These are phyloP conservation scores for Pholiota microspora DNA, from an alignment of 768 basidiomycete genomes.

Conservation along the genomic window DNA sequence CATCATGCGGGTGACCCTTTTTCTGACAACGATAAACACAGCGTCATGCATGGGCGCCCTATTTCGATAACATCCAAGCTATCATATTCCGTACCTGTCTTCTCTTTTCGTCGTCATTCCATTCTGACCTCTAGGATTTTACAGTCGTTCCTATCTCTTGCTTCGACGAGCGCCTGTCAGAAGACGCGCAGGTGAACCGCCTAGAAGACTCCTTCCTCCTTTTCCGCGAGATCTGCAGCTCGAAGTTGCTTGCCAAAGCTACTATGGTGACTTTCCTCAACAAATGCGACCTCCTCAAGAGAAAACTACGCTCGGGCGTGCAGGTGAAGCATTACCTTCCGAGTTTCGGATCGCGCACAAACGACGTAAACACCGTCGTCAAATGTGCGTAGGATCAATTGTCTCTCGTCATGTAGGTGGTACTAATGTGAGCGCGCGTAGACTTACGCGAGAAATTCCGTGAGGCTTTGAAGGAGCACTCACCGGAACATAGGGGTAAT, in stretches of 20 bases:
- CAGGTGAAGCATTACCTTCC: slow-evolving; percentile 53
- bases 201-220: slow-evolving; percentile 72
- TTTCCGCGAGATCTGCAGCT: slow-evolving; percentile 63
- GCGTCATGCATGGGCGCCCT: slow-evolving; percentile 73
- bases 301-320: slow-evolving; percentile 45
- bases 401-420: too few relatives aligned
- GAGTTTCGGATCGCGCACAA: slow-evolving; percentile 60
- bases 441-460: slow-evolving; percentile 44
- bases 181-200: slow-evolving; percentile 63
- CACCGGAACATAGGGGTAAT: slow-evolving; percentile 46
- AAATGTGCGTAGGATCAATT: slow-evolving; percentile 67
- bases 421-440: slow-evolving; percentile 24
- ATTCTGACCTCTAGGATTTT: too few relatives aligned
- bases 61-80: slow-evolving; percentile 70
- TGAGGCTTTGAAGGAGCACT: slow-evolving; percentile 49
- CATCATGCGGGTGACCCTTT: background rate
- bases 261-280: slow-evolving; percentile 75
- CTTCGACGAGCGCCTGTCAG: slow-evolving; percentile 46
- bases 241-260: slow-evolving; percentile 54
- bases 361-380: slow-evolving; percentile 50
- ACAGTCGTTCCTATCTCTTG: slow-evolving; percentile 44
- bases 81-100: slow-evolving; percentile 67
- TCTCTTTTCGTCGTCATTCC: slow-evolving; percentile 28
- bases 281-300: slow-evolving; percentile 64
- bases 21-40: slow-evolving; percentile 21